A percentile compares a stretch with the other conserved stretches of the same genome.
Evolutionary conservation across 257 asterid genomes (phyloP).

Genomic region (Solanum chilense): DNA sequence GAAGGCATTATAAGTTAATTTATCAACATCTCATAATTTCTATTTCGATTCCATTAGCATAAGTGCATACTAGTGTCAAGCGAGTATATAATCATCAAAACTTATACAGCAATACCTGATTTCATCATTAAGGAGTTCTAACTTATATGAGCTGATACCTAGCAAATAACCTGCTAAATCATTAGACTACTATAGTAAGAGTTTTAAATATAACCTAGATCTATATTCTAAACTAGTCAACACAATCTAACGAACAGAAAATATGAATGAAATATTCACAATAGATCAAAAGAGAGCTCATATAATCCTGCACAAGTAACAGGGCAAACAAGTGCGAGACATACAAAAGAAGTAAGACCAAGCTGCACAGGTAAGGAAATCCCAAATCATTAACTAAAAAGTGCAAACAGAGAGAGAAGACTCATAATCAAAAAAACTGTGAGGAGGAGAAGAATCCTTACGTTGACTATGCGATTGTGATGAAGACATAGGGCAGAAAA

Average conservation of each 20-base stretch:
- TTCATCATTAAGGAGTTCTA: neutral
- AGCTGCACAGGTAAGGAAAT: neutral
- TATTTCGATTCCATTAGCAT: neutral
- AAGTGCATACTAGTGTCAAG: neutral
- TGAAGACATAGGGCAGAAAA: slow-evolving; percentile 27
- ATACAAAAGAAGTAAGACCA: neutral
- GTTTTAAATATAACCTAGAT: neutral
- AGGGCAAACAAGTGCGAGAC: neutral
- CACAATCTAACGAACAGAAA: neutral
- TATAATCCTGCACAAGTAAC: neutral
- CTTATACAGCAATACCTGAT: neutral
- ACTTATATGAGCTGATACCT: neutral
- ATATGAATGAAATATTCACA: neutral
- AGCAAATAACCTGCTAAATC: neutral
- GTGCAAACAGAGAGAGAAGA: neutral
- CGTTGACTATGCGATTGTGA: slow-evolving; percentile 35
- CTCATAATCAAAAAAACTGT: neutral
- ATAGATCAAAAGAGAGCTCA: neutral
- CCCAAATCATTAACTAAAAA: neutral
- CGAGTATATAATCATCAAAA: neutral
- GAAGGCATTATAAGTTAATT: neutral
- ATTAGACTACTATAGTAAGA: neutral
- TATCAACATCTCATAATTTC: neutral
- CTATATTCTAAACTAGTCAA: neutral
- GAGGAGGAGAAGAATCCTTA: slow-evolving; percentile 15